Conservation (phyloP, 345 rosid genomes). For the Orychophragmus violaceus region DNA sequence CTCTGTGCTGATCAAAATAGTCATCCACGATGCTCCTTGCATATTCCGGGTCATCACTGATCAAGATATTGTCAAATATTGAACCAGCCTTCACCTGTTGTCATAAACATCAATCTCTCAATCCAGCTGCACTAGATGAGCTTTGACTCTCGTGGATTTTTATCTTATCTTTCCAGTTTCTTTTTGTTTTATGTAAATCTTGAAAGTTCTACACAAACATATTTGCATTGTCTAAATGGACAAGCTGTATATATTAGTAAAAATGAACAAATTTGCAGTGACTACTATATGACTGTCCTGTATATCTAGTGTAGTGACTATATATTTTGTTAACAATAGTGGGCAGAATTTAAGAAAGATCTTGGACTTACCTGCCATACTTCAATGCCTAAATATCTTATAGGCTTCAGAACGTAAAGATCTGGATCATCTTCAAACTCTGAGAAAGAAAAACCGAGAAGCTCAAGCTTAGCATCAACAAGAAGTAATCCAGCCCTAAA, state of each 20-base stretch:
- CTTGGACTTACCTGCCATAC: conserved; percentile 75
- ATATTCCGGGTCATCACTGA: conserved; percentile 84
- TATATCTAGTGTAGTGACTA: background rate
- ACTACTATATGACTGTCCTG: background rate
- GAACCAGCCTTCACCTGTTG: conserved; percentile 94
- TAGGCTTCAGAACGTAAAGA: conserved; percentile 81
- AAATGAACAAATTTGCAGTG: background rate
- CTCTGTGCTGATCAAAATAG: conserved; percentile 50
- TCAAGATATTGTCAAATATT: conserved; percentile 75
- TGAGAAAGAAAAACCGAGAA: conserved; percentile 24
- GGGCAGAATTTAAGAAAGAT: background rate
- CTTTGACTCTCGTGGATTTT: background rate
- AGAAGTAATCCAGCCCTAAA: background rate
- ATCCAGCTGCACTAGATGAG: background rate
- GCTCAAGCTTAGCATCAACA: conserved; percentile 1
- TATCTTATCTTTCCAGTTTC: background rate
- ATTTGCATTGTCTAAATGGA: background rate
- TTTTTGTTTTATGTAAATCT: background rate
- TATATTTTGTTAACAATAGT: background rate
- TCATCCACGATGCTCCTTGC: conserved; percentile 78
- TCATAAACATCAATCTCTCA: background rate
- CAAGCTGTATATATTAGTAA: background rate
- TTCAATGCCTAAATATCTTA: conserved; percentile 83
- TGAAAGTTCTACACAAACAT: background rate
- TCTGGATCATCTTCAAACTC: conserved; percentile 99